Evolutionary conservation across 257 asterid genomes (phyloP).

Genomic region (Solanum arcanum): DNA sequence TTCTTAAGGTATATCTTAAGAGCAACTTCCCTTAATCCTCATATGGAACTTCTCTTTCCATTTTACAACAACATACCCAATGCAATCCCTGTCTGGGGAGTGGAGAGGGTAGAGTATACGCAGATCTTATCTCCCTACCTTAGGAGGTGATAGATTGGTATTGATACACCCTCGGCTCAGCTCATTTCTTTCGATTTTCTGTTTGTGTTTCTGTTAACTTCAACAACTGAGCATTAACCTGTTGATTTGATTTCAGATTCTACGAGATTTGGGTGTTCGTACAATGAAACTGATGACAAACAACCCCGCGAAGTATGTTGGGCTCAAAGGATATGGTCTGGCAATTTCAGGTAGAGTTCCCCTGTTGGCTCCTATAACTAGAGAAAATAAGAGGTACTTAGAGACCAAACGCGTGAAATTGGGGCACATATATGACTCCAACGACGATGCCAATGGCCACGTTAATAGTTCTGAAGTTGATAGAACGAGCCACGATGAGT

Average conservation of each 20-base stretch:
- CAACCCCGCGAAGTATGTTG: conserved; percentile 87
- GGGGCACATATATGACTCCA: conserved; percentile 73
- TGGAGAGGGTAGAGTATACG: too few species aligned
- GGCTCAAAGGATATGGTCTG: conserved; percentile 91
- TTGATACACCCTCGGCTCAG: neutral
- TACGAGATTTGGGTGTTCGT: conserved; percentile 89
- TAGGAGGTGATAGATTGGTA: too few species aligned
- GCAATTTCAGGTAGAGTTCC: conserved; percentile 80
- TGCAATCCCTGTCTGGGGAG: too few species aligned
- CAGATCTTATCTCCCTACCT: too few species aligned
- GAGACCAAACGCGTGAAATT: conserved; percentile 84
- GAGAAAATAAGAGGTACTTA: conserved; percentile 69
- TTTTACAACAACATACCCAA: too few species aligned
- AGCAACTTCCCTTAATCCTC: neutral
- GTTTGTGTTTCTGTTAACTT: neutral
- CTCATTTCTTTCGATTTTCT: neutral
- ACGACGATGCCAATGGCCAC: conserved; percentile 36
- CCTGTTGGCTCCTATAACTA: conserved; percentile 63
- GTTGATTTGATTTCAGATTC: conserved; percentile 41
- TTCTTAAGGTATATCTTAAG: neutral
- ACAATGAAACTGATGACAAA: conserved; percentile 97
- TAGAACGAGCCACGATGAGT: neutral
- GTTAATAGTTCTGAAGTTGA: neutral
- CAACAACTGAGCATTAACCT: neutral
- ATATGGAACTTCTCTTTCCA: too few species aligned